Base-by-base conservation (phyloP, 306 rosid genomes). In the Canavalia gladiata region DNA sequence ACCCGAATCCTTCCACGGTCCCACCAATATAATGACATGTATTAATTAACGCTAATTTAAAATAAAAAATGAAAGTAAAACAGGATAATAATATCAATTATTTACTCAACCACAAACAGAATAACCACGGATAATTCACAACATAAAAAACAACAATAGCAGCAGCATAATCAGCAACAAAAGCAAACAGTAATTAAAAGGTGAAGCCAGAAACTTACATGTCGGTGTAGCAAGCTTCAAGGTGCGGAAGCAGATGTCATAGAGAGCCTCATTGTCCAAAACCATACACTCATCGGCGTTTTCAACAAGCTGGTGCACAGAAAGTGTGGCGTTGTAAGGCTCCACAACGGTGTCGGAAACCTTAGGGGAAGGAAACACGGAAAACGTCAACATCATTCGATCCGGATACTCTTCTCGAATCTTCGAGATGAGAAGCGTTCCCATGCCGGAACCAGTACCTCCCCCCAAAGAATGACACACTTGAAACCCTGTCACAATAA, bases 211-310 rank as follows among this genome's bases (percentile, higher is more conserved):
- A 29, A 76, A 54, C 11, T 77, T 73, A 87, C 90, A 87, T 0
- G 87, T 80, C 0, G 90, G 90, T 0, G 90, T 87, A 33, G 90
- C 86, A 7, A 87, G 87, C 86, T 87, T 87, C 72, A 87, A 72
- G 29, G 90, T 87, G 51, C 90, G 68, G 84, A 87, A 87, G 59
- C 90, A 87, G 49, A 87, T 87, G 74, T 87, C 90, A 30, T 87
- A 87, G 41, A 87, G 87, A 46, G 90, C 90, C 84, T 87, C 90
- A 60, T 87, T 87, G 76, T 87, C 90, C 79, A 87, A 68, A 51
- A 87, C 90, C 90, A 87, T 87, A 59, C 90, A 87, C 54, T 87
- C 89, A 59, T 87, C 89, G 0, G 89, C 89, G 49, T 87, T 87
- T 76, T 87, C 90, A 25, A 87, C 90, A 60, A 87, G 90, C 68